Percentiles rank a stretch among this genome's conserved stretches.
Conservation (phyloP, 768 basidiomycete species). For the Punctularia strigosozonata region DNA sequence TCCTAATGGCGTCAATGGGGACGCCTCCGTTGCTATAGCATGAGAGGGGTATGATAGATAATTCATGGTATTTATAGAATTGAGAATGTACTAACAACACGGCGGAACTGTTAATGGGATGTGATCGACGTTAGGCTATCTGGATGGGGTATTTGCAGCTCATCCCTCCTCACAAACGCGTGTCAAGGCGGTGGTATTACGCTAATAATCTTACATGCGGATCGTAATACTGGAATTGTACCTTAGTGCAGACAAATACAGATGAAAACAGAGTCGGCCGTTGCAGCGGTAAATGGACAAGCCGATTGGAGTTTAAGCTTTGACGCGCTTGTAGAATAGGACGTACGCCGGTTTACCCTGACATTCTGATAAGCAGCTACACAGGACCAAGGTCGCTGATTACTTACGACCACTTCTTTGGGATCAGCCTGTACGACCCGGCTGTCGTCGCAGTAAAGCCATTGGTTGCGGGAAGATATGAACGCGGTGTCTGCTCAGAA, state of each 20-base stretch:
- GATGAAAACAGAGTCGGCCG: neutral
- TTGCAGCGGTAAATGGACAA: too few species aligned
- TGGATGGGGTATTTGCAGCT: too few species aligned
- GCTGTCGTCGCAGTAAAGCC: slow-evolving; percentile 93
- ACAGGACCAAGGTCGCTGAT: slow-evolving; percentile 4
- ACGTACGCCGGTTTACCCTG: slow-evolving; percentile 66
- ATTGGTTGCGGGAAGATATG: slow-evolving; percentile 75
- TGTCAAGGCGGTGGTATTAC: too few species aligned
- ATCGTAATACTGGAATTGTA: too few species aligned
- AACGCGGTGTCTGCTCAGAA: slow-evolving; percentile 73
- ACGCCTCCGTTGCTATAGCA: slow-evolving; percentile 4
- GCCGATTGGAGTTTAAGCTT: slow-evolving; percentile 8
- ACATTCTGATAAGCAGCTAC: neutral
- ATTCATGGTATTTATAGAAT: too few species aligned
- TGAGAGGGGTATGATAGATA: neutral
- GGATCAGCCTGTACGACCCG: slow-evolving; percentile 63
- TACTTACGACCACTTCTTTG: slow-evolving; percentile 74
- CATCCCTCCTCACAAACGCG: too few species aligned
- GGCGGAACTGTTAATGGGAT: too few species aligned
- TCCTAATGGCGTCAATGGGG: slow-evolving; percentile 8
- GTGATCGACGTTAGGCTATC: too few species aligned
- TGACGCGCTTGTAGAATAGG: slow-evolving; percentile 61
- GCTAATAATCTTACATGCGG: too few species aligned
- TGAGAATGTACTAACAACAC: slow-evolving; percentile 2
- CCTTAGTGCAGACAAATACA: neutral